Evolutionary conservation across 1,284 basidiomycete species (phyloP).

Genomic region (Spongispora temasekensis): DNA sequence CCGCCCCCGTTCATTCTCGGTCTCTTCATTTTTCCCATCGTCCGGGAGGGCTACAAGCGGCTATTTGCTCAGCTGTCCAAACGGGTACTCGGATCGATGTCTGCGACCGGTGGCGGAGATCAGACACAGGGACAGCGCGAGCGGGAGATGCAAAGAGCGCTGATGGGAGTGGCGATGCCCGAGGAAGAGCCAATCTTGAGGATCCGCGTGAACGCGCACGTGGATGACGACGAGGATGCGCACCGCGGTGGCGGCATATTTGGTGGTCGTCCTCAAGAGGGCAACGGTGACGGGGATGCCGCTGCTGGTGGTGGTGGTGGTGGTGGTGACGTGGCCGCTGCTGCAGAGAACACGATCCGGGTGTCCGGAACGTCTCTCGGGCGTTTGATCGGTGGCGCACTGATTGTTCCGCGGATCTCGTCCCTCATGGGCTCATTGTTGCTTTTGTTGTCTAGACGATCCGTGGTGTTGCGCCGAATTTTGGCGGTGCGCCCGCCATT

Average conservation of each 20-base stretch:
- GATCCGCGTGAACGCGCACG: slow-evolving; percentile 44
- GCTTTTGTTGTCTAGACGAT: slow-evolving; percentile 51
- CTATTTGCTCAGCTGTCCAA: slow-evolving; percentile 44
- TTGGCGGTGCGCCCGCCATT: slow-evolving; percentile 53
- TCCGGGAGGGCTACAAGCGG: slow-evolving; percentile 49
- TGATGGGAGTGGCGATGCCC: slow-evolving; percentile 36
- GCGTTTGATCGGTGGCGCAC: slow-evolving; percentile 62
- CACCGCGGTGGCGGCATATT: neutral
- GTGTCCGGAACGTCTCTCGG: slow-evolving; percentile 61
- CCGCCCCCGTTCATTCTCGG: slow-evolving; percentile 60
- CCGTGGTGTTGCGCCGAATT: slow-evolving; percentile 49
- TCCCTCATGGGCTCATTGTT: slow-evolving; percentile 63
- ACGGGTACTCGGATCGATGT: slow-evolving; percentile 46
- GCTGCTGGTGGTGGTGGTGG: neutral
- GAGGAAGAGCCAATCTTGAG: slow-evolving; percentile 51
- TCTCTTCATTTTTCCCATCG: slow-evolving; percentile 52
- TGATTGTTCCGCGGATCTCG: slow-evolving; percentile 65
- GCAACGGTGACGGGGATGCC: slow-evolving; percentile 15
- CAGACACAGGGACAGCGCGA: slow-evolving; percentile 15
- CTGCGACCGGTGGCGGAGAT: slow-evolving; percentile 15
- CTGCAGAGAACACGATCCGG: slow-evolving; percentile 57
- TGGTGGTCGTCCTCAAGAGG: neutral
- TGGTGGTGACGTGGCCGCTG: slow-evolving; percentile 31
- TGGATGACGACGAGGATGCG: slow-evolving; percentile 27
- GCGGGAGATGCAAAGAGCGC: slow-evolving; percentile 30